Evolutionary conservation across 768 basidiomycete genomes (phyloP), one percentile per base, ranked within the genome.

Genomic region (Auricularia cornea): DNA sequence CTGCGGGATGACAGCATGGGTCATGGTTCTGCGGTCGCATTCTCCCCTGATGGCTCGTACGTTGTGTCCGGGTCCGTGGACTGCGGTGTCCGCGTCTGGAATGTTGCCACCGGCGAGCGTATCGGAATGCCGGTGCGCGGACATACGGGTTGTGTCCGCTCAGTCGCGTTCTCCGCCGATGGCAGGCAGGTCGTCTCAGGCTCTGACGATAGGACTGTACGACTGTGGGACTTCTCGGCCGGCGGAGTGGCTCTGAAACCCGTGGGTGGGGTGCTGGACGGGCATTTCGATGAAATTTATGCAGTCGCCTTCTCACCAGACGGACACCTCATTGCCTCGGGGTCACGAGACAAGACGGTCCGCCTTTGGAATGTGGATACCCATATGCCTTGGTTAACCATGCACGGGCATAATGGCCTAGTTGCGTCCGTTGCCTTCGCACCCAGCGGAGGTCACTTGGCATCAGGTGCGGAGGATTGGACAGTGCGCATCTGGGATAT

Each of bases 341-440:
- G n/a, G n/a, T n/a, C n/a, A n/a, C n/a, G n/a, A n/a, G 80, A 81
- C 71, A 75, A 75, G 70, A 77, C 75, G 4, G 78, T 77, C 1
- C 75, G 77, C 64, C 71, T 79, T 38, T 75, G 76, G 75, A 67
- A 75, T 66, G 65, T 65, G 12, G 71, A 67, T 1, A 67, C 64
- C 6, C 28, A 20, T 68, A 70, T 59, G 10, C 40, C 3, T 62
- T 68, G 26, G 3, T 64, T 20, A 59, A 62, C 14, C 5, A 31
- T 11, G 26, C 68, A 54, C 63, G 71, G 69, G 29, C 35, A 63
- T 2, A 62, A 8, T 18, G 8, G 18, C 38, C 8, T 8, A 8
- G 38, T 40, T 8, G 8, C 18, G 8, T 40, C 8, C 38, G 38
- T 40, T 8, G 38, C 38, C 8, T 8, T 40, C 38, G n/a, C n/a